phyloP scores from a whole-genome alignment of 2,329 filamentous ascomycete genomes.

The Verticillium isaacii region DNA sequence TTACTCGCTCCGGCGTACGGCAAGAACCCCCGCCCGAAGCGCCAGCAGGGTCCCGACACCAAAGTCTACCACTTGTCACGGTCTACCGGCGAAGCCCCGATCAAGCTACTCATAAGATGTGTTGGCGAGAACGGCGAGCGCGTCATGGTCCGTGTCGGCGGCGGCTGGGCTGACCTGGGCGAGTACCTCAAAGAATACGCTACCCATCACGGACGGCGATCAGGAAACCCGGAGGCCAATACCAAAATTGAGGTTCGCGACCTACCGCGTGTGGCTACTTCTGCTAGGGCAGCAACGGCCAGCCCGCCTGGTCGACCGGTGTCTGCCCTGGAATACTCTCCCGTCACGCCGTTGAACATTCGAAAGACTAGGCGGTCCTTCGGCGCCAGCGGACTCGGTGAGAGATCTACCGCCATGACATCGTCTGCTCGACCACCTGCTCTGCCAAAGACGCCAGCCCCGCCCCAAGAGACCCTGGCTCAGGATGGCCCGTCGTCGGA shows the following conservation, averaged over 20 bases:
- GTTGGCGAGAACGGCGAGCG: constrained; percentile 87
- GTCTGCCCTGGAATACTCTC: constrained; percentile 30
- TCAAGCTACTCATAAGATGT: constrained; percentile 90
- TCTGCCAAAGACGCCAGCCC: constrained; percentile 38
- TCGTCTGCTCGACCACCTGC: constrained; percentile 12
- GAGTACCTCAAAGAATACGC: constrained; percentile 95
- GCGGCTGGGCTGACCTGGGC: constrained; percentile 95
- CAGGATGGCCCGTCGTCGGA: constrained; percentile 35
- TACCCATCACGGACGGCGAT: constrained; percentile 78
- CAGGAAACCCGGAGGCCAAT: constrained; percentile 38
- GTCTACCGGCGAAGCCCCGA: constrained; percentile 76
- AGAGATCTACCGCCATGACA: constrained; percentile 18
- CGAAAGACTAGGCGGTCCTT: constrained; percentile 49
- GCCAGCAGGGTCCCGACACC: constrained; percentile 64
- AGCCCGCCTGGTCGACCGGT: constrained; percentile 29
- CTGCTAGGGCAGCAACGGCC: constrained; percentile 18
- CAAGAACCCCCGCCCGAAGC: constrained; percentile 43
- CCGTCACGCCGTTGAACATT: constrained; percentile 46
- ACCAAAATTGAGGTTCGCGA: constrained; percentile 55
- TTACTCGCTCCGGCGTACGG: constrained; percentile 59
- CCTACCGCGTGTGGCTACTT: constrained; percentile 24
- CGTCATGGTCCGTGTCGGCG: constrained; percentile 96
- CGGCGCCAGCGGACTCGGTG: constrained; percentile 24
- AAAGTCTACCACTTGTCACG: constrained; percentile 89
- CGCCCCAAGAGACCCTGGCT: constrained; percentile 25